phyloP scores from a whole-genome alignment of 495 filamentous ascomycete genomes.

The Tuber borchii region DNA sequence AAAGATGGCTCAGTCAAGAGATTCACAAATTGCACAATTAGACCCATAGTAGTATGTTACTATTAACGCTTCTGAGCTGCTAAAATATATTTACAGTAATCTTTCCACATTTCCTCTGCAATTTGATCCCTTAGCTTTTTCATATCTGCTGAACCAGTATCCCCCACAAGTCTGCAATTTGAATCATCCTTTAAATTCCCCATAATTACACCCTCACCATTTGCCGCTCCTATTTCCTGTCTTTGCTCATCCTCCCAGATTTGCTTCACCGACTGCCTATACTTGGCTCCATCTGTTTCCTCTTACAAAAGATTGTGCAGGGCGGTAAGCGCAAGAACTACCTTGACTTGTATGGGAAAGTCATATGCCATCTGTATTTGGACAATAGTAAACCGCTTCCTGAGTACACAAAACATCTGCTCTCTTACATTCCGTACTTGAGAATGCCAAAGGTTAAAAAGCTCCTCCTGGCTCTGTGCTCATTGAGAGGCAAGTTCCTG shows the following conservation, averaged over 20 bases:
- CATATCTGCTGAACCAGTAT: neutral
- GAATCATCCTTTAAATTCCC: neutral
- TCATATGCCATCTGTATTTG: conserved; percentile 3
- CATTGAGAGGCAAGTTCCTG: conserved; percentile 7
- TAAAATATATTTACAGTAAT: no score
- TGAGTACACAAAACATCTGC: conserved; percentile 21
- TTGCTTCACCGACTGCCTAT: neutral
- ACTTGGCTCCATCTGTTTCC: neutral
- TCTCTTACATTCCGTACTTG: conserved; percentile 13
- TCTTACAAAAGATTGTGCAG: conserved; percentile 13
- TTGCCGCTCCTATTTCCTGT: neutral
- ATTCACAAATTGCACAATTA: neutral
- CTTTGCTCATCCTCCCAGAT: neutral
- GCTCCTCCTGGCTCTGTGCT: conserved; percentile 5
- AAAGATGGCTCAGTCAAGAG: neutral
- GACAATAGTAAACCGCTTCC: conserved; percentile 17
- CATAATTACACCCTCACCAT: neutral
- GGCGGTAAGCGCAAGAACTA: conserved; percentile 3
- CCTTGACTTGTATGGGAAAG: conserved; percentile 7
- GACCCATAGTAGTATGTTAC: no score
- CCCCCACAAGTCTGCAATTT: neutral
- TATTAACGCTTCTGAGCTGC: no score
- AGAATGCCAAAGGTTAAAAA: conserved; percentile 27
- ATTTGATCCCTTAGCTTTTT: no score
- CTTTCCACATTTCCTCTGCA: no score